Evolutionary conservation across 345 rosid genomes (phyloP), one percentile per base, ranked within the genome.

Genomic region (Linum usitatissimum): DNA sequence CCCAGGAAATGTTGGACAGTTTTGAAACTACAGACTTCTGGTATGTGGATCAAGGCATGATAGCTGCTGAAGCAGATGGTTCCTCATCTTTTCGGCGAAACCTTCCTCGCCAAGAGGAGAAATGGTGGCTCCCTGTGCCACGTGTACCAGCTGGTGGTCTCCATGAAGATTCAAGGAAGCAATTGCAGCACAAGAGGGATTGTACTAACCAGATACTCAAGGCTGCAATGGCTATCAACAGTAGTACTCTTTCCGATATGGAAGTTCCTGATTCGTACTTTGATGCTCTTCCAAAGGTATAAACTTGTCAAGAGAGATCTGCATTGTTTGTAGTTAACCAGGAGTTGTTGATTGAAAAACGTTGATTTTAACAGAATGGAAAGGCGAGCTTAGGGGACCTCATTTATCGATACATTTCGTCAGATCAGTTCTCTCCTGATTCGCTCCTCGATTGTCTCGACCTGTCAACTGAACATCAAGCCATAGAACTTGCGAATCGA

Each of bases 91-190:
- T 84, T 56, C 79, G 81, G 5, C 81, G 77, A 69, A 72, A 81
- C 60, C 79, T 93, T 70, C 96, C 82, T 72, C 96, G 99, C 48
- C 99, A 87, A 67, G 99, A 90, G 72, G 97, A 90, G 63, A 94
- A 94, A 75, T 94, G 99, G 99, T 94, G 99, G 99, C 84, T 94
- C 17, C 97, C 99, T 0, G 89, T 90, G 68, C 99, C 99, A 65
- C 83, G 88, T 15, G 88, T 94, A 54, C 89, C 91, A 63, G 77
- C 82, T 3, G 81, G 81, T 65, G 99, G 99, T 62, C 95, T 94
- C 48, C 69, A 64, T 53, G 97, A 94, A 54, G 57, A 75, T 65
- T 80, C 86, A 31, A 81, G 95, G 73, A 94, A 88, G 78, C 79
- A 86, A 65, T 68, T 94, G 77, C 96, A 86, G 72, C 96, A 94